Percentiles rank a stretch among this genome's conserved stretches.
phyloP scores from a whole-genome alignment of 176 grass and related monocot species.

The Oryza brachyantha region DNA sequence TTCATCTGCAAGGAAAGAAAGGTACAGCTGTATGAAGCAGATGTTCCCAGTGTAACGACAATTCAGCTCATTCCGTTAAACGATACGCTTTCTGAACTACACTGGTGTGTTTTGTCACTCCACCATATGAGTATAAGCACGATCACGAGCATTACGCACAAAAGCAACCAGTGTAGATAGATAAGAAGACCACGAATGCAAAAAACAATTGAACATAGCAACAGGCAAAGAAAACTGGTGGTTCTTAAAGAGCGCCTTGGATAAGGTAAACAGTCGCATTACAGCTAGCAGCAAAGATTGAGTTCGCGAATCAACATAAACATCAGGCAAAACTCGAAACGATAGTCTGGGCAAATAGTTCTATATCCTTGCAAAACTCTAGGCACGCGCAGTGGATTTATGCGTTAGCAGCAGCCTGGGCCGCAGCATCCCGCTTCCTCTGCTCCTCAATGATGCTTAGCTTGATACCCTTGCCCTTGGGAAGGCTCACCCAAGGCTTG shows the following conservation, averaged over 20 bases:
- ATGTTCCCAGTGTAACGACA: no score
- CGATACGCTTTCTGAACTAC: no score
- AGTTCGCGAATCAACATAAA: conserved; percentile 1
- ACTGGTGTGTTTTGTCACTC: no score
- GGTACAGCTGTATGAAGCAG: no score
- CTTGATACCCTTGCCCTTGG: conserved; percentile 56
- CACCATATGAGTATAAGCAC: no score
- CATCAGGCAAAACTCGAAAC: conserved; percentile 13
- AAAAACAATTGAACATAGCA: no score
- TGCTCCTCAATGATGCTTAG: conserved; percentile 54
- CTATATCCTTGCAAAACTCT: conserved; percentile 30
- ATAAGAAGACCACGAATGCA: no score
- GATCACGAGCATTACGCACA: no score
- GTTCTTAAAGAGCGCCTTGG: neutral
- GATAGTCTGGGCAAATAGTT: conserved; percentile 20
- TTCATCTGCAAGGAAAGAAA: no score
- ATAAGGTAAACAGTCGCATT: conserved; percentile 13
- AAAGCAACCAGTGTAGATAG: no score
- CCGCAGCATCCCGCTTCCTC: conserved; percentile 36
- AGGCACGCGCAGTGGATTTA: neutral
- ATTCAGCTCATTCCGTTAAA: no score
- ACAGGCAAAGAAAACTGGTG: no score
- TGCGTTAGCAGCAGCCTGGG: conserved; percentile 1
- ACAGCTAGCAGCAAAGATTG: neutral
- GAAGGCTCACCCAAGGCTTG: conserved; percentile 44